Evolutionary conservation across 1,139 yeast genomes (phyloP).

Genomic region (Magnusiomyces ingens): DNA sequence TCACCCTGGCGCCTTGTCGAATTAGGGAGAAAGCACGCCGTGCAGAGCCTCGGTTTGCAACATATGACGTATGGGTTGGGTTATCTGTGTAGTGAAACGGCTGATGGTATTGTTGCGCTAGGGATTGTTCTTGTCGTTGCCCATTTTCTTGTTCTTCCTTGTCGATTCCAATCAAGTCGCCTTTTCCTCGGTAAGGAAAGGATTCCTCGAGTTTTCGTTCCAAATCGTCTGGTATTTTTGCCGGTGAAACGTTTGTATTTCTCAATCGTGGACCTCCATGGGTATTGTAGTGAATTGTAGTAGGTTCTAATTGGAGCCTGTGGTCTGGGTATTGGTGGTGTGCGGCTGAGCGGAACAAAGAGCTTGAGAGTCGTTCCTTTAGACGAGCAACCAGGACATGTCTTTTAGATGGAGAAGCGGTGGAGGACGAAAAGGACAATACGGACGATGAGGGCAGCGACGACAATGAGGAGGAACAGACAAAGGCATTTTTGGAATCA

Average conservation of each 20-base stretch:
- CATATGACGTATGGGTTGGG: neutral
- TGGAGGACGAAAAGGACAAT: no score
- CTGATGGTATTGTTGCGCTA: neutral
- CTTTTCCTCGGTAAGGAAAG: neutral
- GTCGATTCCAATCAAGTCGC: neutral
- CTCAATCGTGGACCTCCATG: no score
- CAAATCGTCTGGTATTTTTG: neutral
- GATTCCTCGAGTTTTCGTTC: neutral
- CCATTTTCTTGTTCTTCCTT: neutral
- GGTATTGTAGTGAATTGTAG: no score
- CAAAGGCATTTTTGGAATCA: no score
- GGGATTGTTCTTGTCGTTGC: neutral
- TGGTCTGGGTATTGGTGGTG: no score
- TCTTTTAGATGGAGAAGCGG: neutral
- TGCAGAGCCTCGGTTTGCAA: constrained; percentile 4
- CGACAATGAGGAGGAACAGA: neutral
- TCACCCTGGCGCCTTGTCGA: no score
- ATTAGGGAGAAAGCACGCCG: no score
- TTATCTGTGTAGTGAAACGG: neutral
- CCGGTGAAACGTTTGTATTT: no score
- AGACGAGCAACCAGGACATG: neutral
- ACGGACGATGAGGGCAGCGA: neutral
- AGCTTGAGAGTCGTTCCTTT: no score
- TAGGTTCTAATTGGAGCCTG: no score
- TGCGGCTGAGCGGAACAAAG: no score